Base-by-base conservation (phyloP, 129 eudicot genomes). In the Flaveria ramosissima region DNA sequence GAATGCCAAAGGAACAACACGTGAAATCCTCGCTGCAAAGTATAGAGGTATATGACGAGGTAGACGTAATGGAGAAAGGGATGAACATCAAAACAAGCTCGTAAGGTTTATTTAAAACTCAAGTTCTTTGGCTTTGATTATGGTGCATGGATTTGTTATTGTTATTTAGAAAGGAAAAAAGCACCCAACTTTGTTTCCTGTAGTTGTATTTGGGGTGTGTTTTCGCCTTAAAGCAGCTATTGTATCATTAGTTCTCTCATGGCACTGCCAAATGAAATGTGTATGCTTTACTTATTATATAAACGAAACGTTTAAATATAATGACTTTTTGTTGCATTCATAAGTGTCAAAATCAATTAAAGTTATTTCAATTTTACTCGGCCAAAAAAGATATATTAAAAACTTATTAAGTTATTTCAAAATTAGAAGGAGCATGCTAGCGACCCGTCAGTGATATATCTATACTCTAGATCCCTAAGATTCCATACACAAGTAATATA, bases 11-110 rank as follows among this genome's bases (percentile, higher is more conserved):
- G 62, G 68, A 39, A 52, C 13, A 4, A n/a, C 69, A 64, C 5
- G 13, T 13, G 57, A 72, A 53, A 10, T 17, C 13, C 7, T 15
- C 27, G 1, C 41, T n/a, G 32, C 63, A 62, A 7, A 55, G 39
- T 56, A 23, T 23, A 55, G 43, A 77, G 27, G n/a, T 17, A 57
- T 57, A 77, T 43, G 76, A 69, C 7, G 50, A 69, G 26, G 39
- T 69, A 17, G 41, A 77, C 9, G 30, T 24, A 19, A 77, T 68
- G 70, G 69, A 68, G 60, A 77, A 77, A 53, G 75, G 76, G 24
- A 66, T 64, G 72, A 76, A 50, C 48, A 63, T 73, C 27, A 8
- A 45, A 11, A 20, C 1, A 1, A 9, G 39, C 10, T 20, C 11
- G 0, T 78, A 70, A 57, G 2, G 21, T 19, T 36, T 60, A 39